phyloP scores from a whole-genome alignment of 352 stramenopile species.

The Globisporangium lucens region DNA sequence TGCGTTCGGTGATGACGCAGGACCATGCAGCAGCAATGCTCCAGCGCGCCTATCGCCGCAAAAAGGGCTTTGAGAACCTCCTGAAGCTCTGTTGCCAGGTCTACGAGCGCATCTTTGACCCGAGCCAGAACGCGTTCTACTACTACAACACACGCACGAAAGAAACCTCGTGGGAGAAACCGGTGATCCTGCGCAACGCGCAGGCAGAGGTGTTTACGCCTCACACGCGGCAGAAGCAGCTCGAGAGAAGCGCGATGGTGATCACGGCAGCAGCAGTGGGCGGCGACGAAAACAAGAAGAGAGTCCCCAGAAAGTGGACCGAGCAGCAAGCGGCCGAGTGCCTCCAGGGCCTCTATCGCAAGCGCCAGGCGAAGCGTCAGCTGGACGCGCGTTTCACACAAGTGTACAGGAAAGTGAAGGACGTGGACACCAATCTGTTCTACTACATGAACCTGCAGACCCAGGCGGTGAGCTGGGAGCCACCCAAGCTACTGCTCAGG shows the following conservation, averaged over 20 bases:
- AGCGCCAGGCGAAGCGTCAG: constrained; percentile 38
- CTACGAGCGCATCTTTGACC: constrained; percentile 74
- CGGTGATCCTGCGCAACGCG: constrained; percentile 37
- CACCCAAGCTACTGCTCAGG: constrained; percentile 30
- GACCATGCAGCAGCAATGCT: constrained; percentile 49
- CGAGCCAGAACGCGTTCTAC: constrained; percentile 47
- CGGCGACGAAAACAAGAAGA: background rate
- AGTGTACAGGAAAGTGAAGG: constrained; percentile 57
- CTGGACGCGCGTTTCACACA: constrained; percentile 33
- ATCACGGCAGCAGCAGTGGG: background rate
- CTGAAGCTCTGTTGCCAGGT: constrained; percentile 43
- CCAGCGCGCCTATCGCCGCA: constrained; percentile 49
- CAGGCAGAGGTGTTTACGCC: constrained; percentile 50
- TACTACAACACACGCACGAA: constrained; percentile 82
- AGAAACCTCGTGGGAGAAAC: constrained; percentile 66
- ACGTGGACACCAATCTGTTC: constrained; percentile 39
- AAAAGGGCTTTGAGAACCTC: constrained; percentile 41
- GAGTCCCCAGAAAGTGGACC: constrained; percentile 29
- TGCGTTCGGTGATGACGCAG: constrained; percentile 21
- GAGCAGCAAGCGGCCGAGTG: constrained; percentile 39
- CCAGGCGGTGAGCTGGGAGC: constrained; percentile 60
- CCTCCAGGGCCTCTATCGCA: constrained; percentile 61
- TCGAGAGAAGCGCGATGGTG: constrained; percentile 20
- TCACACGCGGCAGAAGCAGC: constrained; percentile 39
- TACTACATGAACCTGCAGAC: constrained; percentile 81